Base-by-base conservation (phyloP, 805 yeast genomes). In the Lipomyces chichibuensis region DNA sequence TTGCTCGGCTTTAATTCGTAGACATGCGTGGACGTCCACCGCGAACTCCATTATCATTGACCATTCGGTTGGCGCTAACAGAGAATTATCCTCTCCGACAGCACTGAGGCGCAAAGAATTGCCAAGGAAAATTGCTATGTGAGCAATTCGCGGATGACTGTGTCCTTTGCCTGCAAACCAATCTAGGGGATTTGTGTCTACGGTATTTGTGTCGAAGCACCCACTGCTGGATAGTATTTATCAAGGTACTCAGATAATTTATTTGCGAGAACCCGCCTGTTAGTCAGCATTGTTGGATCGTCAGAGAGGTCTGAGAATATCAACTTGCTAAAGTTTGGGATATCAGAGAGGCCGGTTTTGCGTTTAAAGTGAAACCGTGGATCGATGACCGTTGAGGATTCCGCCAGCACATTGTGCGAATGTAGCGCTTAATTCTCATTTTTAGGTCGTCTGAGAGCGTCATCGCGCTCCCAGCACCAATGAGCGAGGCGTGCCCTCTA, bases 21-120 rank as follows among this genome's bases (percentile, higher is more conserved):
- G n/a, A n/a, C n/a, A n/a, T n/a, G n/a, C n/a, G n/a, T n/a, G n/a
- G n/a, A n/a, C n/a, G n/a, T n/a, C n/a, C n/a, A n/a, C n/a, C n/a
- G n/a, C n/a, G n/a, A n/a, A n/a, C n/a, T n/a, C n/a, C n/a, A n/a
- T n/a, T n/a, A n/a, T n/a, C n/a, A n/a, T n/a, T n/a, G n/a, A n/a
- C n/a, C n/a, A n/a, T n/a, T n/a, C n/a, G n/a, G n/a, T n/a, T 51
- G 54, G 27, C 54, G 54, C 54, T 51, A 51, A 51, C 54, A 51
- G 54, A 51, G 54, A 51, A 51, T n/a, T 51, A 51, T 14, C 54
- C 54, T 51, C 54, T 51, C 54, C 27, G 54, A 51, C 13, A 11
- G 54, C n/a, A 51, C 54, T 51, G 54, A 51, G 27, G 54, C 17
- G 14, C 27, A 2, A 51, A 27, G 54, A 51, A 51, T 51, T 51